Conservation (phyloP, 495 filamentous ascomycete species). For the Penicillium salamii region DNA sequence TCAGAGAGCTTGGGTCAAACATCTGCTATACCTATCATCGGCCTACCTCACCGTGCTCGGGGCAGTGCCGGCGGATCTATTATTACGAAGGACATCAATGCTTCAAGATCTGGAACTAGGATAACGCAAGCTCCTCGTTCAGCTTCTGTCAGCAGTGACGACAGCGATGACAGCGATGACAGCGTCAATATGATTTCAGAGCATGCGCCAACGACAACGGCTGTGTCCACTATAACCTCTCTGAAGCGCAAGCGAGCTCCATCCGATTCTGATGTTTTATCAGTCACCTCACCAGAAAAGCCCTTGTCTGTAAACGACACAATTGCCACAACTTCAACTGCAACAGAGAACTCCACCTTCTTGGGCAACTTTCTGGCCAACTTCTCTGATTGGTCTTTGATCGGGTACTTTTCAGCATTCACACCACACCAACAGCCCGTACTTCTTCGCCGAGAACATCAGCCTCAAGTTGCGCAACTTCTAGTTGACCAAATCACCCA, state of each 20-base stretch:
- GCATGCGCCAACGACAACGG: slow-evolving; percentile 16
- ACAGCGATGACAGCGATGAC: slow-evolving; percentile 34
- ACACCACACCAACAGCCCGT: slow-evolving; percentile 33
- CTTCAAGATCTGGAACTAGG: background rate
- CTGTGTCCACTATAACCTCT: slow-evolving; percentile 20
- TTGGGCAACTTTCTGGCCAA: slow-evolving; percentile 45
- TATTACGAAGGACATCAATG: slow-evolving; percentile 1
- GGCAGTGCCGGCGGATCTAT: background rate
- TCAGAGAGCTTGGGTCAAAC: slow-evolving; percentile 3
- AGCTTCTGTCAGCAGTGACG: slow-evolving; percentile 26
- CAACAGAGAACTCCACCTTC: slow-evolving; percentile 37
- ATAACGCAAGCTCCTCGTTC: slow-evolving; percentile 9
- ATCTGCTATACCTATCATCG: slow-evolving; percentile 42
- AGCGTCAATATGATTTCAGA: slow-evolving; percentile 29
- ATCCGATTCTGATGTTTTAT: slow-evolving; percentile 35
- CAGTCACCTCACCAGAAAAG: slow-evolving; percentile 31
- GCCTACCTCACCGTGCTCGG: slow-evolving; percentile 32
- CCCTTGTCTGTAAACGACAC: slow-evolving; percentile 18
- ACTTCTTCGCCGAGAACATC: slow-evolving; percentile 34
- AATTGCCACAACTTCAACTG: slow-evolving; percentile 4
- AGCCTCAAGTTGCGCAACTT: slow-evolving; percentile 46
- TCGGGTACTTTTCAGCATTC: slow-evolving; percentile 41
- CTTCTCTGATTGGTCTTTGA: slow-evolving; percentile 44
- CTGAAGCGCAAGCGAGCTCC: slow-evolving; percentile 43
- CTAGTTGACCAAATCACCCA: slow-evolving; percentile 49